A percentile compares a stretch with the other conserved stretches of the same genome.
These are phyloP conservation scores for Claviceps spartinae DNA, from an alignment of 2,329 filamentous ascomycete genomes.

Conservation along the genomic window DNA sequence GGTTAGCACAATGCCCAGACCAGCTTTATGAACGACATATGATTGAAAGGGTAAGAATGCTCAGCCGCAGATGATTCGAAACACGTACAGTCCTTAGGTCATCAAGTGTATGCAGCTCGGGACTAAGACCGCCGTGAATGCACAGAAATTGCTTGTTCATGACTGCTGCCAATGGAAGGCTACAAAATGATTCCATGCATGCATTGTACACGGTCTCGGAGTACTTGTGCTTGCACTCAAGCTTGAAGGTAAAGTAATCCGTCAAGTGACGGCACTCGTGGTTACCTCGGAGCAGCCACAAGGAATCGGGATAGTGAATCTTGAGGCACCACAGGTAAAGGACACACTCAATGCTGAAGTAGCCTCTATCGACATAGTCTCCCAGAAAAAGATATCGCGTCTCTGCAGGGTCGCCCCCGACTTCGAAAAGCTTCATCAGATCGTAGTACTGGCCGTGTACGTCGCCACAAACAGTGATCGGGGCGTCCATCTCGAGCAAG, in stretches of 20 bases:
- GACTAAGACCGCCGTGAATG: slow-evolving; percentile 92
- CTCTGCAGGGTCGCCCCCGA: slow-evolving; percentile 90
- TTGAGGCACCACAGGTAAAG: slow-evolving; percentile 96
- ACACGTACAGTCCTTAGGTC: slow-evolving; percentile 72
- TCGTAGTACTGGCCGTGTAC: slow-evolving; percentile 99
- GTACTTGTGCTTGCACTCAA: slow-evolving; percentile 99
- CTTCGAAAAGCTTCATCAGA: slow-evolving; percentile 98
- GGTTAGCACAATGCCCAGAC: background rate
- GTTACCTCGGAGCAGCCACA: slow-evolving; percentile 95
- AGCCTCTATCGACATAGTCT: slow-evolving; percentile 95
- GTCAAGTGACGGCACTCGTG: slow-evolving; percentile 98
- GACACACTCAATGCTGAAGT: slow-evolving; percentile 99
- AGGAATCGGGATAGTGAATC: slow-evolving; percentile 95
- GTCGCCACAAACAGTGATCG: slow-evolving; percentile 96
- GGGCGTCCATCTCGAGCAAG: slow-evolving; percentile 96
- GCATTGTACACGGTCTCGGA: slow-evolving; percentile 92
- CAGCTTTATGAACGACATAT: background rate
- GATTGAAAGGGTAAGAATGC: background rate
- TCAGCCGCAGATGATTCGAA: no score
- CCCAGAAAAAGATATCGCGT: slow-evolving; percentile 94
- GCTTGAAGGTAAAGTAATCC: slow-evolving; percentile 99
- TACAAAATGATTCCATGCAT: slow-evolving; percentile 97
- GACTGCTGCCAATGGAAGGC: slow-evolving; percentile 80
- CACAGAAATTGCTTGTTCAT: slow-evolving; percentile 99
- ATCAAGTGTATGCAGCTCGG: slow-evolving; percentile 89